These are phyloP conservation scores for Phytophthora pluvialis DNA, from an alignment of 352 stramenopile species.

Conservation along the genomic window DNA sequence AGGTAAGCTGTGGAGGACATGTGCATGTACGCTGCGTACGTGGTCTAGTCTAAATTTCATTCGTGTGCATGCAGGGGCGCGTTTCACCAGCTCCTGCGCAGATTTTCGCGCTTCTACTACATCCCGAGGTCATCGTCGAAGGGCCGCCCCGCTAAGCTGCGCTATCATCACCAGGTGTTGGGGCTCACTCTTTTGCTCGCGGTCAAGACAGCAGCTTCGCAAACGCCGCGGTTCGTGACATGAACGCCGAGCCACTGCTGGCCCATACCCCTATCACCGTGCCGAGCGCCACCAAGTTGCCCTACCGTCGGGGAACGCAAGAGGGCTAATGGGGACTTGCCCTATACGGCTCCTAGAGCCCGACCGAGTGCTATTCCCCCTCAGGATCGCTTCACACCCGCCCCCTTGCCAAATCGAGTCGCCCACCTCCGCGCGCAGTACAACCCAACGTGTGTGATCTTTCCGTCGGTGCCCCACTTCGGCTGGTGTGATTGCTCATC, in stretches of 20 bases:
- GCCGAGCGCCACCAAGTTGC: background rate
- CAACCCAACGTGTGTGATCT: background rate
- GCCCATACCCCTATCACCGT: background rate
- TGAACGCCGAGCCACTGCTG: background rate
- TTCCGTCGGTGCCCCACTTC: slow-evolving; percentile 2
- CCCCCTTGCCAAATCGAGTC: background rate
- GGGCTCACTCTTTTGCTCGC: background rate
- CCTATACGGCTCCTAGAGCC: background rate
- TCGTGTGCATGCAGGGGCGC: background rate
- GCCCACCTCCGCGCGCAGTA: background rate
- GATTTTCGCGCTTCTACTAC: background rate
- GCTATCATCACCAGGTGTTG: background rate
- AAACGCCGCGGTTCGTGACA: background rate
- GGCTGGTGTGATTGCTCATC: slow-evolving; percentile 2
- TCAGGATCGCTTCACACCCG: background rate
- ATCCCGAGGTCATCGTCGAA: background rate
- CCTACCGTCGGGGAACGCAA: background rate
- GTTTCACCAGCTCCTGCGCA: background rate
- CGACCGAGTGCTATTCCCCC: background rate
- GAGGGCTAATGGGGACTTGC: background rate
- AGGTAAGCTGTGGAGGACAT: background rate
- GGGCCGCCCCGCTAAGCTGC: background rate
- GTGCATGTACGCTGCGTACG: background rate
- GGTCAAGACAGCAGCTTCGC: background rate
- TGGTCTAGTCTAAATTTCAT: background rate